A percentile compares a stretch with the other conserved stretches of the same genome.
Conservation (phyloP, 148 eudicot species). For the Fagopyrum tataricum region DNA sequence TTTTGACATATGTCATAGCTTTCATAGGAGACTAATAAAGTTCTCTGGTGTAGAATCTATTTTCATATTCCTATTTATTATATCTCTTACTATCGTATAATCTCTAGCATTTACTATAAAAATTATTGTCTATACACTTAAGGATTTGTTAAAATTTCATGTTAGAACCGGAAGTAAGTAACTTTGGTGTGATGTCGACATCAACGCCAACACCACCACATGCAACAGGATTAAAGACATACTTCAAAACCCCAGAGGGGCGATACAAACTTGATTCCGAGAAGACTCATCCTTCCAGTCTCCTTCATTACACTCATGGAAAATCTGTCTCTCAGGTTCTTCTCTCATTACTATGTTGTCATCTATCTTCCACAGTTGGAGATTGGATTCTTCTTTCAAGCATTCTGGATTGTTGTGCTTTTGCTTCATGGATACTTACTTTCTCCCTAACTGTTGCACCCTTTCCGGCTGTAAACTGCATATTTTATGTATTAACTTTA, state of each 20-base stretch:
- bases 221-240: slow-evolving; percentile 25
- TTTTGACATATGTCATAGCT: background rate
- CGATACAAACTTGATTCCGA: slow-evolving; percentile 33
- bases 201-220: slow-evolving; percentile 11
- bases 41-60: background rate
- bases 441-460: background rate
- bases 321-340: slow-evolving; percentile 38
- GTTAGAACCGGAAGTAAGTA: background rate
- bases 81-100: background rate
- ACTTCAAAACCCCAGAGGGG: slow-evolving; percentile 43
- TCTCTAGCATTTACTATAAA: background rate
- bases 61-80: background rate
- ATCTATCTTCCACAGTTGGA: background rate
- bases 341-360: background rate
- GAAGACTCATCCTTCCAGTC: slow-evolving; percentile 33
- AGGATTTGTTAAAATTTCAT: background rate
- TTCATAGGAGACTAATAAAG: no score
- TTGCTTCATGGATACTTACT: background rate
- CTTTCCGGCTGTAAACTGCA: background rate
- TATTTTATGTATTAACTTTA: background rate
- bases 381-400: background rate
- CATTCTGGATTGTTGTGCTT: background rate
- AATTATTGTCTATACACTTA: background rate
- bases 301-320: slow-evolving; percentile 30
- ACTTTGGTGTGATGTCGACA: slow-evolving; percentile 13